Base-by-base conservation (phyloP, 164 flowering plant genomes). In the Vitis labrusca region DNA sequence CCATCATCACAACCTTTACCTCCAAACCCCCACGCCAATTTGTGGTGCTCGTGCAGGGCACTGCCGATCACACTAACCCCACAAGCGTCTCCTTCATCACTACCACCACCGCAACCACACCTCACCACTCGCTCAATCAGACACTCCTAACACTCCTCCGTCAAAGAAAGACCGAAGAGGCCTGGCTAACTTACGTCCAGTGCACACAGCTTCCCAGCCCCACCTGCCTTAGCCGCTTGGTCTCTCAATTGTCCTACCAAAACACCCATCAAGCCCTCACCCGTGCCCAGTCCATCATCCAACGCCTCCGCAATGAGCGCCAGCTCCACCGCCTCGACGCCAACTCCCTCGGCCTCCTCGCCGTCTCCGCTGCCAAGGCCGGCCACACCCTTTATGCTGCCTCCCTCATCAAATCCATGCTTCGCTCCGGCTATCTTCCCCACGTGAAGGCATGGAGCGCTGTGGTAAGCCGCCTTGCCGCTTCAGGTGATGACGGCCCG, bases 391-490 rank as follows among this genome's bases (percentile, higher is more conserved):
- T 77, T 13, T 93, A 89, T 67, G 93, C 98, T n/a, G 19, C 81
- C 14, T 88, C 97, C 44, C 61, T 95, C 37, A 64, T 95, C 67
- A 87, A 86, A 73, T 93, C 97, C 78, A 95, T 95, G 99, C 93
- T 95, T 27, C 81, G 85, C 10, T 86, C 97, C 16, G 87, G 89
- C 13, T 90, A 91, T 71, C 85, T 95, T 1, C 99, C 98, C 37
- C 96, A 95, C 73, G 95, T 93, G 70, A 95, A 93, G 75, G 97
- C 99, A 0, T 95, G 99, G 99, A 91, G 97, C 59, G 92, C 98
- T 27, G 97, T 90, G 17, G 89, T 90, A 8, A 86, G 91, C 74
- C 85, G 92, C 23, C 93, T 95, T n/a, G 83, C 97, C 44, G 74
- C 80, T 15, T 84, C 94, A 1, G 78, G 81, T 0, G 97, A 91